Conservation (phyloP, 192 early-diverging fungal genomes). For the Rhizophagus sp. region DNA sequence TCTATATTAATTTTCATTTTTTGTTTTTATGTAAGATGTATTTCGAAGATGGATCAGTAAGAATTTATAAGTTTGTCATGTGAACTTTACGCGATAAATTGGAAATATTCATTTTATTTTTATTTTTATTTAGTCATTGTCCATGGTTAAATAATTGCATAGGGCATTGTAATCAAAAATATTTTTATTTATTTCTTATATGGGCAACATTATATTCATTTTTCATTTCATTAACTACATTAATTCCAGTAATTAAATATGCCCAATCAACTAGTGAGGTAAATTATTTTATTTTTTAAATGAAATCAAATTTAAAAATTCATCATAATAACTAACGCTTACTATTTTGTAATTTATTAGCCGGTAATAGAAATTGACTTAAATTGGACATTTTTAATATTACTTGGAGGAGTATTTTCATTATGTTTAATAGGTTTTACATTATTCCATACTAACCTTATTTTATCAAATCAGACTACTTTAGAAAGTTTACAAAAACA, state of each 20-base stretch:
- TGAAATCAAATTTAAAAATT: background rate
- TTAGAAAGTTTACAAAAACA: conserved; percentile 45
- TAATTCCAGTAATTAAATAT: conserved; percentile 35
- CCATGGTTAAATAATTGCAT: conserved; percentile 50
- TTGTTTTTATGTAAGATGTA: conserved; percentile 33
- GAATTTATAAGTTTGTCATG: background rate
- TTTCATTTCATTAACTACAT: conserved; percentile 34
- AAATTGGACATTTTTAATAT: conserved; percentile 44
- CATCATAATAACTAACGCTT: background rate
- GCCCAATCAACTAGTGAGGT: conserved; percentile 13
- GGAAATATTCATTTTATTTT: background rate
- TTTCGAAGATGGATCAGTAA: conserved; percentile 51
- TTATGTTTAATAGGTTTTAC: conserved; percentile 41
- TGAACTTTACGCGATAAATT: background rate
- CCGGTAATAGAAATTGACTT: conserved; percentile 36
- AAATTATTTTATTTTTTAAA: background rate
- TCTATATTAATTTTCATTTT: background rate
- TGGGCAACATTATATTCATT: conserved; percentile 43
- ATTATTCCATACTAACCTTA: conserved; percentile 38
- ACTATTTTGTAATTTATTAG: conserved; percentile 22
- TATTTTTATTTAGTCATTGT: conserved; percentile 36
- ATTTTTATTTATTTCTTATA: conserved; percentile 41
- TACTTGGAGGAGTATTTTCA: conserved; percentile 38
- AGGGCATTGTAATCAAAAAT: conserved; percentile 44
- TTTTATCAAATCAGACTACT: conserved; percentile 43